A percentile compares a stretch with the other conserved stretches of the same genome.
Conservation (phyloP, 2,329 filamentous ascomycete species). For the Calonectria ilicicola region DNA sequence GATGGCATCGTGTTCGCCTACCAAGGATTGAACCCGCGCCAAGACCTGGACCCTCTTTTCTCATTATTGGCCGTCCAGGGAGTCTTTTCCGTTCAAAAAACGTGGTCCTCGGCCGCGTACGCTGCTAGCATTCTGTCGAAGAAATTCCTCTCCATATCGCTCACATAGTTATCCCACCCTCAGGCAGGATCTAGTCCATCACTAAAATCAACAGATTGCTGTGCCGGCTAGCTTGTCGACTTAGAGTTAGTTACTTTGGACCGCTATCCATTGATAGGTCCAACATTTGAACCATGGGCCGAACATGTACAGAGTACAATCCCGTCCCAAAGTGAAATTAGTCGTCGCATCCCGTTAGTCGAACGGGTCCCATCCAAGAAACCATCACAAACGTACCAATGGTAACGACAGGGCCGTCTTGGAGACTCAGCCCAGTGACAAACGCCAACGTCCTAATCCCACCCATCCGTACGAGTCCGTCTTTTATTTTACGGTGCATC, state of each 20-base stretch:
- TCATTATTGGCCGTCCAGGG: neutral
- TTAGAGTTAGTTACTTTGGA: neutral
- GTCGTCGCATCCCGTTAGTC: conserved; percentile 4
- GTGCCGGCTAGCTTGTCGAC: neutral
- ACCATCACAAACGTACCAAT: conserved; percentile 38
- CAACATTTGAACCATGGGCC: neutral
- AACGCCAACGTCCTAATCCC: conserved; percentile 25
- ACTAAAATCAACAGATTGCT: conserved; percentile 2
- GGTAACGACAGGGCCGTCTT: conserved; percentile 18
- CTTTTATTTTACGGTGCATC: neutral
- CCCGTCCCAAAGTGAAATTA: conserved; percentile 13
- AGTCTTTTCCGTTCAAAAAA: neutral
- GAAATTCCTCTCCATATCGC: neutral
- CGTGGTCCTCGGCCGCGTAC: neutral
- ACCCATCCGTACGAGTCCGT: conserved; percentile 12
- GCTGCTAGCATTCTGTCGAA: neutral
- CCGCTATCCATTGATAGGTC: conserved; percentile 2
- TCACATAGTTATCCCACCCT: neutral
- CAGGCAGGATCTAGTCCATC: conserved; percentile 1
- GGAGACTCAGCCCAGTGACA: conserved; percentile 29
- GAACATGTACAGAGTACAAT: neutral
- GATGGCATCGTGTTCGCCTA: conserved; percentile 8
- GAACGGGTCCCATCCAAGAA: conserved; percentile 4
- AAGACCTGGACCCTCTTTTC: neutral
- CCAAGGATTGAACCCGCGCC: neutral